phyloP scores from a whole-genome alignment of 1,284 basidiomycete genomes.

The Xerocomus amazonicus region DNA sequence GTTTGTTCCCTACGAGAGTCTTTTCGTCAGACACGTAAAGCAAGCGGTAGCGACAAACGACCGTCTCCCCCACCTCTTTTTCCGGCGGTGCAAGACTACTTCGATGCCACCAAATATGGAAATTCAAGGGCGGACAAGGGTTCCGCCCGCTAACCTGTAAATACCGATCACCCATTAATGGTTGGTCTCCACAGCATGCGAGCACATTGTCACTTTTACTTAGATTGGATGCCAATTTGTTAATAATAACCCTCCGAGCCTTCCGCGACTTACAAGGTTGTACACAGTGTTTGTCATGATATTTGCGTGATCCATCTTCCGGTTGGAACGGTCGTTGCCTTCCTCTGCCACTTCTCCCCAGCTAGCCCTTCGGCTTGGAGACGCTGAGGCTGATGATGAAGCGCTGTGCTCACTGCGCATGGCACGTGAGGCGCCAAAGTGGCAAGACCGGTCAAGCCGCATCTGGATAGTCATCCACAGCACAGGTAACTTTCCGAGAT shows the following conservation, averaged over 20 bases:
- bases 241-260: conserved; percentile 11
- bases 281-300: conserved; percentile 4
- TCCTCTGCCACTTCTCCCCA: neutral
- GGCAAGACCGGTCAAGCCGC: neutral
- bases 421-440: neutral
- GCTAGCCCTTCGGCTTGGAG: neutral
- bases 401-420: neutral
- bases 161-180: neutral
- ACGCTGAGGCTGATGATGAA: neutral
- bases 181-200: conserved; percentile 2
- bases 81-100: neutral
- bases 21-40: conserved; percentile 17
- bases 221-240: conserved; percentile 8
- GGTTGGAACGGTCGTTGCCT: neutral
- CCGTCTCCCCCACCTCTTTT: no score
- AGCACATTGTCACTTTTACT: conserved; percentile 2
- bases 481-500: conserved; percentile 22
- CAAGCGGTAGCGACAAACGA: conserved; percentile 3
- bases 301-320: conserved; percentile 15
- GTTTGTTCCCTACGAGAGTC: neutral
- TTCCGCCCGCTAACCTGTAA: neutral
- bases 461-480: conserved; percentile 8
- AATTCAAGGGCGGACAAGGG: no score
- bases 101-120: no score
- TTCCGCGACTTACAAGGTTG: conserved; percentile 6